Evolutionary conservation across 805 yeast genomes (phyloP).

Genomic region (Sugiyamaella chiloensis): DNA sequence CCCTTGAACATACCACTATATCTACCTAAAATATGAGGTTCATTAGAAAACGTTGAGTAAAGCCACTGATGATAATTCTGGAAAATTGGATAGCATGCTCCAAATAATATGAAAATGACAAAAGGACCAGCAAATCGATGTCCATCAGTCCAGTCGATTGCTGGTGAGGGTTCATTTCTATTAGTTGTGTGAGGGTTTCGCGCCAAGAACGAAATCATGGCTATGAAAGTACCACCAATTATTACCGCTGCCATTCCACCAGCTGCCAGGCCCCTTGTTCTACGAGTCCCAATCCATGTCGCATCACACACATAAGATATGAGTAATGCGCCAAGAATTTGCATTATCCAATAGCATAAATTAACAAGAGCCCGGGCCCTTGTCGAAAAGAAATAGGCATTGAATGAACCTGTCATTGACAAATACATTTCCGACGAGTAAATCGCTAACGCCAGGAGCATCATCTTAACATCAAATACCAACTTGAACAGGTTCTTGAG

Average conservation of each 20-base stretch:
- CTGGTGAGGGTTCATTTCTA: conserved; percentile 67
- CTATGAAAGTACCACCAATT: conserved; percentile 1
- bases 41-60: conserved; percentile 55
- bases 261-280: conserved; percentile 5
- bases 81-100: conserved; percentile 54
- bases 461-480: conserved; percentile 3
- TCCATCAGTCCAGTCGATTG: conserved; percentile 46
- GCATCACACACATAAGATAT: conserved; percentile 6
- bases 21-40: conserved; percentile 50
- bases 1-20: conserved; percentile 61
- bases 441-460: conserved; percentile 6
- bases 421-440: conserved; percentile 8
- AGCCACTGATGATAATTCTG: conserved; percentile 56
- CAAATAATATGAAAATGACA: conserved; percentile 59
- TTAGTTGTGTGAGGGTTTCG: conserved; percentile 44
- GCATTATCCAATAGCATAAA: conserved; percentile 55
- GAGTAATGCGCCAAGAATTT: conserved; percentile 46
- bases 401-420: conserved; percentile 5
- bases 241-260: conserved; percentile 3
- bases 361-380: conserved; percentile 62
- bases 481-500: not conserved
- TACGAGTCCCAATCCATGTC: conserved; percentile 3
- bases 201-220: conserved; percentile 2
- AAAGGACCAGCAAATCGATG: conserved; percentile 50
- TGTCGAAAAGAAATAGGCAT: conserved; percentile 40